Conservation (phyloP, 805 yeast genomes). For the Kodamaea laetipori region DNA sequence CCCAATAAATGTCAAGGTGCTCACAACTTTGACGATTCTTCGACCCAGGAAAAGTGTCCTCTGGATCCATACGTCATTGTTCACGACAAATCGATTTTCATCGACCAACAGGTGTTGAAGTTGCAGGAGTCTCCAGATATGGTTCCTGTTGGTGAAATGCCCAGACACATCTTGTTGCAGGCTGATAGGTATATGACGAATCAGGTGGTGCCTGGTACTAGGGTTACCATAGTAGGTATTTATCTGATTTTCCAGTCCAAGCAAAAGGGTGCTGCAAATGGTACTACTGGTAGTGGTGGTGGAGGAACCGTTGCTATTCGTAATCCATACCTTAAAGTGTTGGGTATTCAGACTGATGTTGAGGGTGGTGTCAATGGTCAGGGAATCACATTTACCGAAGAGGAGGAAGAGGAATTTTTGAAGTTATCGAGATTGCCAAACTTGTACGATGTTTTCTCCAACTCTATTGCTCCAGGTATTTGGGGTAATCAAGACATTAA, state of each 20-base stretch:
- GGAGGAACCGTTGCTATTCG: slow-evolving; percentile 79
- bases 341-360: slow-evolving; percentile 85
- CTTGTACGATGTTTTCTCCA: slow-evolving; percentile 80
- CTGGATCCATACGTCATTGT: slow-evolving; percentile 90
- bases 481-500: slow-evolving; percentile 93
- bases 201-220: slow-evolving; percentile 89
- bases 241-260: slow-evolving; percentile 83
- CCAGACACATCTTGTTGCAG: slow-evolving; percentile 84
- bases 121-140: slow-evolving; percentile 97
- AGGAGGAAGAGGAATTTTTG: slow-evolving; percentile 90
- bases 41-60: slow-evolving; percentile 69
- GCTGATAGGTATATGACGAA: slow-evolving; percentile 90
- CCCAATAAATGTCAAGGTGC: slow-evolving; percentile 65
- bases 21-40: slow-evolving; percentile 41
- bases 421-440: slow-evolving; percentile 80
- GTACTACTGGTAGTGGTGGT: slow-evolving; percentile 18
- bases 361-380: slow-evolving; percentile 66
- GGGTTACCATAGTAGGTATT: slow-evolving; percentile 89
- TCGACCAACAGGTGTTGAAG: slow-evolving; percentile 92
- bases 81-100: slow-evolving; percentile 90
- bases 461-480: slow-evolving; percentile 94
- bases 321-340: slow-evolving; percentile 83
- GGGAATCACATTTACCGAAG: slow-evolving; percentile 71
- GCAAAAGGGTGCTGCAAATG: slow-evolving; percentile 46
- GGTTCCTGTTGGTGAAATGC: slow-evolving; percentile 99